Evolutionary conservation across 2,329 filamentous ascomycete genomes (phyloP).

Genomic region (Monilinia aucupariae): DNA sequence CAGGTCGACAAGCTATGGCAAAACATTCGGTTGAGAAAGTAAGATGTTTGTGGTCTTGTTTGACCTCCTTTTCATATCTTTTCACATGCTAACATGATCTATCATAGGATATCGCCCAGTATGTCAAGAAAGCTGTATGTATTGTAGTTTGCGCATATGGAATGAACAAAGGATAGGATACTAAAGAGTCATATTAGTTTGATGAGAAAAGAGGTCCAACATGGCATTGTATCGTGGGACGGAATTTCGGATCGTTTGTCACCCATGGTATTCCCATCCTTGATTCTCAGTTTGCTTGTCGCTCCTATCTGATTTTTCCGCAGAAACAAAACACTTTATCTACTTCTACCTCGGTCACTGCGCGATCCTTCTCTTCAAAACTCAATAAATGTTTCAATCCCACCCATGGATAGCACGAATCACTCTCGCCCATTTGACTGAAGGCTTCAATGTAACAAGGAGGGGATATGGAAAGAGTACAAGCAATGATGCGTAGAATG

Average conservation of each 20-base stretch:
- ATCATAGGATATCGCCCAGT: constrained; percentile 80
- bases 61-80: constrained; percentile 3
- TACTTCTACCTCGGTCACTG: constrained; percentile 99
- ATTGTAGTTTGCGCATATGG: background rate
- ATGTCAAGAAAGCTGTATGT: constrained; percentile 86
- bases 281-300: background rate
- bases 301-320: background rate
- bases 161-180: background rate
- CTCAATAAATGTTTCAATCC: constrained; percentile 58
- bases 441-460: constrained; percentile 1
- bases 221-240: constrained; percentile 98
- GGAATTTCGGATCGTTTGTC: constrained; percentile 98
- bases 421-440: background rate
- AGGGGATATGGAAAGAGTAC: background rate
- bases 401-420: background rate
- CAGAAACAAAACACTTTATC: constrained; percentile 97
- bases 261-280: constrained; percentile 53
- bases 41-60: constrained; percentile 16
- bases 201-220: constrained; percentile 95
- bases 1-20: constrained; percentile 66
- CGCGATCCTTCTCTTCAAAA: constrained; percentile 98
- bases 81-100: constrained; percentile 20
- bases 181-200: constrained; percentile 57
- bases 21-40: constrained; percentile 71
- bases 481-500: constrained; percentile 3